Percentiles rank a stretch among this genome's conserved stretches.
phyloP scores from a whole-genome alignment of 208 protist species.

The Acanthamoeba quina region DNA sequence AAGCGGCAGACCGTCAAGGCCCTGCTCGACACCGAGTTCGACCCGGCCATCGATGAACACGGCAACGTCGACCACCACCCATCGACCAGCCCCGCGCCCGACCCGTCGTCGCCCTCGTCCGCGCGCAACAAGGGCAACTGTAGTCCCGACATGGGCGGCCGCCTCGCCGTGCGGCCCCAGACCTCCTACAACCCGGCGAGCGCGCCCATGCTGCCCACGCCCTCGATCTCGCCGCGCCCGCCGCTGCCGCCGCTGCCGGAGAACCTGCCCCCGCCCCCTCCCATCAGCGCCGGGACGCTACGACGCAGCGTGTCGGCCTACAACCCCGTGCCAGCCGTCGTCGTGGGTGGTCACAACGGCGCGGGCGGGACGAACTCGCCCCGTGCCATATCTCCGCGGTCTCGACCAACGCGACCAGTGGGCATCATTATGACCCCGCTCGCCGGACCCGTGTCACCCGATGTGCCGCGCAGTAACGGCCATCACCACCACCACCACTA shows the following conservation, averaged over 20 bases:
- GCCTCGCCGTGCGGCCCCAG: neutral
- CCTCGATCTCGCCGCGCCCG: neutral
- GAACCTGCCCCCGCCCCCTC: neutral
- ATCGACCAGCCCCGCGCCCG: neutral
- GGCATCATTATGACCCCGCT: neutral
- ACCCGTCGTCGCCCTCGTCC: neutral
- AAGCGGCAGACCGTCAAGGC: constrained; percentile 16
- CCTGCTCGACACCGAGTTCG: neutral
- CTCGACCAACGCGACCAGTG: neutral
- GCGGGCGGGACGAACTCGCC: neutral
- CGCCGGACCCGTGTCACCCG: neutral
- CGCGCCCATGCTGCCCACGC: neutral
- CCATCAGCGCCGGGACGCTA: neutral
- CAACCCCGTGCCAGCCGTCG: neutral
- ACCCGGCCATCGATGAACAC: neutral
- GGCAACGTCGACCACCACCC: neutral
- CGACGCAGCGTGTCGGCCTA: constrained; percentile 27
- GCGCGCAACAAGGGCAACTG: neutral
- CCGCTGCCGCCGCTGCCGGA: neutral
- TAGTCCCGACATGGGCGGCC: no score
- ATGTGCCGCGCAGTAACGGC: neutral
- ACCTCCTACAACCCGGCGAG: neutral
- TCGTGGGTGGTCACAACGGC: neutral
- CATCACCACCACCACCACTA: no score
- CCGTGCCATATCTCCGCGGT: neutral